phyloP scores from a whole-genome alignment of 148 eudicot genomes.

The Cornus kousa region DNA sequence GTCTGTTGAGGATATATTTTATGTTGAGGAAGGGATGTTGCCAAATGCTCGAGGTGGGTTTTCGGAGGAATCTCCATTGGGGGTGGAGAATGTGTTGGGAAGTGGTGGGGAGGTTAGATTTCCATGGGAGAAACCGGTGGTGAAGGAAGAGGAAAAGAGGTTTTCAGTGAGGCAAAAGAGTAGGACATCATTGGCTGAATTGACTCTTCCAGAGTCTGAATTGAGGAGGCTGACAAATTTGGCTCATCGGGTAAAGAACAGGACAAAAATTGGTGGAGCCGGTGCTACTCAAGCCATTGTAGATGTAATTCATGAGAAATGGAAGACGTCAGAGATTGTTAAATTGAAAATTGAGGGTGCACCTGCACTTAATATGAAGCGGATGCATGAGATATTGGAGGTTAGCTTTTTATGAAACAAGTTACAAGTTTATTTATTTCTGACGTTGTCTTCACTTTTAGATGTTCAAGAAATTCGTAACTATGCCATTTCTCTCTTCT shows the following conservation, averaged over 20 bases:
- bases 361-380: constrained; percentile 91
- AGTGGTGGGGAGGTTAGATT: constrained; percentile 55
- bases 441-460: not conserved
- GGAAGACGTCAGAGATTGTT: constrained; percentile 76
- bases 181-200: constrained; percentile 75
- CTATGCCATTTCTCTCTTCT: not conserved
- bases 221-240: constrained; percentile 62
- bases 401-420: constrained; percentile 33
- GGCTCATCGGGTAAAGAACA: constrained; percentile 61
- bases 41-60: constrained; percentile 82
- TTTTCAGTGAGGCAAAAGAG: constrained; percentile 55
- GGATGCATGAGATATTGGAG: constrained; percentile 89
- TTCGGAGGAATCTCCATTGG: constrained; percentile 50
- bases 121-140: constrained; percentile 83
- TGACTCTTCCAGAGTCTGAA: constrained; percentile 82
- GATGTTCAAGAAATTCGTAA: constrained; percentile 5
- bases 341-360: constrained; percentile 84
- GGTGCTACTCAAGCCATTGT: constrained; percentile 74
- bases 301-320: constrained; percentile 66
- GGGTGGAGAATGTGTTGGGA: constrained; percentile 44
- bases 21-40: constrained; percentile 83
- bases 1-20: constrained; percentile 89
- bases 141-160: constrained; percentile 25
- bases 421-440: constrained; percentile 7
- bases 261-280: constrained; percentile 59